These are phyloP conservation scores for Lachnellula cervina DNA, from an alignment of 2,329 filamentous ascomycete species.

Conservation along the genomic window DNA sequence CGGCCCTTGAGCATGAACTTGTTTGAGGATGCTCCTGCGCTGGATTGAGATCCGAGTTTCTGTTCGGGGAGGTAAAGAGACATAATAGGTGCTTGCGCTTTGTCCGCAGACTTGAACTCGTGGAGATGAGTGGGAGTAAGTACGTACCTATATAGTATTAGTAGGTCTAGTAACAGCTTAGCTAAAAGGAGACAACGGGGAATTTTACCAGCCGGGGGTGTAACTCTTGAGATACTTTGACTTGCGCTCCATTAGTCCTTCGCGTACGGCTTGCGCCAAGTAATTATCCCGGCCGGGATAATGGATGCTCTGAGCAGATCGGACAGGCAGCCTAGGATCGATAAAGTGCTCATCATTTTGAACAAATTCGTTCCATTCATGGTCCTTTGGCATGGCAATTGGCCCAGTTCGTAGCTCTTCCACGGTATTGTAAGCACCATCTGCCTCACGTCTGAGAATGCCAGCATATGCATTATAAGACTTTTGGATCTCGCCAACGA, in stretches of 20 bases:
- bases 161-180: not conserved
- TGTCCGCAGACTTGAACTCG: conserved; percentile 98
- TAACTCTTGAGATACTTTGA: conserved; percentile 94
- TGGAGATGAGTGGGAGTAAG: conserved; percentile 94
- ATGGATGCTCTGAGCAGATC: conserved; percentile 74
- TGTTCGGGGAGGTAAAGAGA: conserved; percentile 92
- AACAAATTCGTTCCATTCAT: conserved; percentile 81
- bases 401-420: conserved; percentile 81
- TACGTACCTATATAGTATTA: conserved; percentile 65
- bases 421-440: conserved; percentile 70
- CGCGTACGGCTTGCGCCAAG: conserved; percentile 76
- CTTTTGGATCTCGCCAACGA: conserved; percentile 96
- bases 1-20: conserved; percentile 98
- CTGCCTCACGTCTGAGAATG: conserved; percentile 86
- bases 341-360: conserved; percentile 79
- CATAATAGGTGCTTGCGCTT: conserved; percentile 88
- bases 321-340: conserved; percentile 73
- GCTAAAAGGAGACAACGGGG: not conserved
- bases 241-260: conserved; percentile 91
- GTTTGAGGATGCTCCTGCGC: conserved; percentile 76
- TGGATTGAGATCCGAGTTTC: conserved; percentile 88
- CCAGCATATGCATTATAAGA: conserved; percentile 91
- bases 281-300: conserved; percentile 86
- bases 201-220: conserved; percentile 65
- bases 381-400: conserved; percentile 87